phyloP scores from a whole-genome alignment of 2,329 filamentous ascomycete species.

The Celoporthe dispersa region DNA sequence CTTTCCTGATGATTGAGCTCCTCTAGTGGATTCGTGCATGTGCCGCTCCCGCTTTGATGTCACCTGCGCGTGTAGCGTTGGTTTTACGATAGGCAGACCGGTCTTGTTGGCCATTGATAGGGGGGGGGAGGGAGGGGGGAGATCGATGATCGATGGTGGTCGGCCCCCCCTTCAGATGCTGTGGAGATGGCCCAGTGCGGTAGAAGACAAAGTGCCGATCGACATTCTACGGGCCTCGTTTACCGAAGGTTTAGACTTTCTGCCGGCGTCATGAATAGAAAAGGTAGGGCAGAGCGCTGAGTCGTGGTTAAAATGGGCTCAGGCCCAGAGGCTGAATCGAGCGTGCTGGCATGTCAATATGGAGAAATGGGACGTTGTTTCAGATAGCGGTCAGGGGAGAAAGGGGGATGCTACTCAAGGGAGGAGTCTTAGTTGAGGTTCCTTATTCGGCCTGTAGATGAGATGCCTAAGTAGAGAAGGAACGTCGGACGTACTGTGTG shows the following conservation, averaged over 20 bases:
- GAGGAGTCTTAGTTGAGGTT: background rate
- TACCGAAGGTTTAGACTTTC: background rate
- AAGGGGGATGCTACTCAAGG: conserved; percentile 3
- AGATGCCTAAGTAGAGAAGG: background rate
- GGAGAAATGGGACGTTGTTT: conserved; percentile 20
- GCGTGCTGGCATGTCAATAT: background rate
- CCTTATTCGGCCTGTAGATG: background rate
- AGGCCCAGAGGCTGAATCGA: conserved; percentile 5
- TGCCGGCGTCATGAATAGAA: background rate
- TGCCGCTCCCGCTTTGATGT: background rate
- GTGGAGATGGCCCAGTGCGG: background rate
- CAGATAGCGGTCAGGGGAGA: conserved; percentile 22
- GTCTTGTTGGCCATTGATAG: background rate
- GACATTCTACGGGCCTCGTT: background rate
- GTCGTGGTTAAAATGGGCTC: conserved; percentile 4
- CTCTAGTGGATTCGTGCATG: conserved; percentile 7
- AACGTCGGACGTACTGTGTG: background rate
- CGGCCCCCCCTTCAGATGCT: background rate
- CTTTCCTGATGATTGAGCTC: background rate
- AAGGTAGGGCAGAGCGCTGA: background rate
- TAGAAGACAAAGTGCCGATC: background rate
- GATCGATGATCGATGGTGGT: background rate
- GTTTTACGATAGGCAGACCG: conserved; percentile 3
- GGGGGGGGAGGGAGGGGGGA: background rate
- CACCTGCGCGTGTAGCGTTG: background rate